Base-by-base conservation (phyloP, 768 basidiomycete genomes). In the Russula griseocarnosa region DNA sequence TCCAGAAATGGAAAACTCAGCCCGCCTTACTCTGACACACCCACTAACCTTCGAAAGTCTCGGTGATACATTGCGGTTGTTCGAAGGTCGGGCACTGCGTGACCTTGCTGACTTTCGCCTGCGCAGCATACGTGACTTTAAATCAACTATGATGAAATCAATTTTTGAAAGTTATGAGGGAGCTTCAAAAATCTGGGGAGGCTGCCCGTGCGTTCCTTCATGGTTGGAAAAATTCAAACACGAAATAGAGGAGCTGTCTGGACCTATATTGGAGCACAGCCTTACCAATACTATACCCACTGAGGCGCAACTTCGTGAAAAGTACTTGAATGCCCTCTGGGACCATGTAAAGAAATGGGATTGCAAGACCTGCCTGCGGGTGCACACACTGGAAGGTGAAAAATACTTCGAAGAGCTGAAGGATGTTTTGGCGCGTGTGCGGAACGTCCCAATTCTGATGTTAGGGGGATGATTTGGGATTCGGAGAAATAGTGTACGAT, bases 371-470 rank as follows among this genome's bases (percentile, higher is more conserved):
- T 57, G 61, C 26, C 32, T 32, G 49, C 51, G 24, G 49, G 46
- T 54, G n/a, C 61, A 62, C 49, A 2, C 10, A 5, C 6, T 57
- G 16, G 34, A 51, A n/a, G 61, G 55, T 42, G 61, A 62, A 10
- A 22, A 11, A 24, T 62, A 42, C 30, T 32, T 36, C 20, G 6
- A 0, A 5, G 18, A 56, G 22, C 6, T 62, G 22, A 24, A 13
- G 47, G 47, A 49, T 2, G 8, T 49, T 6, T 6, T 3, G 24
- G 24, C 13, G 47, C 9, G 10, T 10, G 52, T 20, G 32, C 20
- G 20, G 20, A 53, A 53, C 3, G 20, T 50, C 6, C 24, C 47
- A 5, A 6, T 11, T 26, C 3, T 2, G 14, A 6, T 9, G 3
- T 22, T 44, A 8, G 42, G 1, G 44, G 44, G 11, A 9, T 22